Percentiles rank a stretch among this genome's conserved stretches.
These are phyloP conservation scores for Albophoma yamanashiensis DNA, from an alignment of 2,329 filamentous ascomycete species.

Conservation along the genomic window DNA sequence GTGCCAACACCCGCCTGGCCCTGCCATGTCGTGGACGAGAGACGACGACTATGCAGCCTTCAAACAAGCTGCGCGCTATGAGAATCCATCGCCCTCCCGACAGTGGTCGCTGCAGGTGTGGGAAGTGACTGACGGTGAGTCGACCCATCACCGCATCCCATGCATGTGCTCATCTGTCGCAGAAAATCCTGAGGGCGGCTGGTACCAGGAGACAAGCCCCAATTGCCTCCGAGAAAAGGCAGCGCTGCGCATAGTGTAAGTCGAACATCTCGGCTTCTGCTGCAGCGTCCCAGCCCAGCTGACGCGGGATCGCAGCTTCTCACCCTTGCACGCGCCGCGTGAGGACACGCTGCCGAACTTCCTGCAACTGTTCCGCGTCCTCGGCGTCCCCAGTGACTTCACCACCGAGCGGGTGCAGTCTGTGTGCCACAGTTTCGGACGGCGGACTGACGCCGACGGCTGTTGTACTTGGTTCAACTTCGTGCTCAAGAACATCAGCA, in stretches of 20 bases:
- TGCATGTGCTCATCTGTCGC: neutral
- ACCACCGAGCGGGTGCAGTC: conserved; percentile 16
- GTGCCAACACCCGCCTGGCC: neutral
- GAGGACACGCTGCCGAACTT: conserved; percentile 10
- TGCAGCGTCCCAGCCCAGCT: neutral
- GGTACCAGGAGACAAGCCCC: conserved; percentile 12
- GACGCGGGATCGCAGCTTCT: conserved; percentile 11
- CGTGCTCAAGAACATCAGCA: conserved; percentile 21
- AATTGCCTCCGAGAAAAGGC: conserved; percentile 11
- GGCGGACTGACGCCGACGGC: conserved; percentile 12
- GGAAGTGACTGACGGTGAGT: neutral
- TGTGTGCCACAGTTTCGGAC: conserved; percentile 23
- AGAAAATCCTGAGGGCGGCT: conserved; percentile 11
- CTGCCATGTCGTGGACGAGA: conserved; percentile 1
- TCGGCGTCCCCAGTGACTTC: conserved; percentile 20
- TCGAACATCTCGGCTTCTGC: neutral
- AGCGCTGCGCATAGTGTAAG: conserved; percentile 18
- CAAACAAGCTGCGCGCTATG: neutral
- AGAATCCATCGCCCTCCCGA: neutral
- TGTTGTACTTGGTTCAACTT: conserved; percentile 22
- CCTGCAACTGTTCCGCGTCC: conserved; percentile 16
- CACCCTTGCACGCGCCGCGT: conserved; percentile 16
- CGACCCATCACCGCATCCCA: neutral
- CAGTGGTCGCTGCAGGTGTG: neutral
- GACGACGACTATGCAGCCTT: neutral